Evolutionary conservation across 768 basidiomycete genomes (phyloP).

Genomic region (Russula sp.): DNA sequence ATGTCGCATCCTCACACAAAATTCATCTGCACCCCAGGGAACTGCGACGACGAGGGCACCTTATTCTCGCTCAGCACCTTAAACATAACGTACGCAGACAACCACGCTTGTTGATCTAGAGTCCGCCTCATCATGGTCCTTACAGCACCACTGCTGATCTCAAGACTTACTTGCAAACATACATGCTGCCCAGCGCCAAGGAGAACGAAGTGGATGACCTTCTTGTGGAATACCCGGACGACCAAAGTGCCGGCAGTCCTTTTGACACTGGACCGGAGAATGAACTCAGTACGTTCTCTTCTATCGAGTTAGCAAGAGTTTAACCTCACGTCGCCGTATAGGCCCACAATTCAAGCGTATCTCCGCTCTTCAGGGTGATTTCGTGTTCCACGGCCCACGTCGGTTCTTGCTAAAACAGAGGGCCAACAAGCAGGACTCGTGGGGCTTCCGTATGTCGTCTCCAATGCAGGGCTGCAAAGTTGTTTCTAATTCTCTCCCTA

Average conservation of each 20-base stretch:
- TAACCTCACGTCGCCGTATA: not conserved
- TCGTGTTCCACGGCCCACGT: slow-evolving; percentile 21
- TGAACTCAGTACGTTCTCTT: slow-evolving; percentile 27
- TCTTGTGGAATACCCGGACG: slow-evolving; percentile 22
- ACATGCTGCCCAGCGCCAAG: slow-evolving; percentile 24
- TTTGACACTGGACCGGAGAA: slow-evolving; percentile 20
- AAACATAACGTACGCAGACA: slow-evolving; percentile 28
- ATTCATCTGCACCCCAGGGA: slow-evolving; percentile 28
- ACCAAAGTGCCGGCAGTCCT: slow-evolving; percentile 14
- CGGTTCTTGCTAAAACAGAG: slow-evolving; percentile 9
- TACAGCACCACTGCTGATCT: not conserved
- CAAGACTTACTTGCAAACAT: slow-evolving; percentile 14
- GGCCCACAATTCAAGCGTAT: slow-evolving; percentile 20
- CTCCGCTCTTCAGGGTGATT: slow-evolving; percentile 18
- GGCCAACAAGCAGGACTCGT: slow-evolving; percentile 14
- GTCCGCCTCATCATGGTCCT: not conserved
- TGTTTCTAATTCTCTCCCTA: not conserved
- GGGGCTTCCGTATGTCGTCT: slow-evolving; percentile 14
- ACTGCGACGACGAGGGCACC: slow-evolving; percentile 56
- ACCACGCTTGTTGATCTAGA: not conserved
- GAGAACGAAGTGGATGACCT: slow-evolving; percentile 18
- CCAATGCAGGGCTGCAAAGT: no score
- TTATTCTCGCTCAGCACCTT: slow-evolving; percentile 26
- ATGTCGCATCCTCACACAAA: not conserved
- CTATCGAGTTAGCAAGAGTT: not conserved